phyloP scores from a whole-genome alignment of 208 protist species.

The Trypanosoma rangeli region DNA sequence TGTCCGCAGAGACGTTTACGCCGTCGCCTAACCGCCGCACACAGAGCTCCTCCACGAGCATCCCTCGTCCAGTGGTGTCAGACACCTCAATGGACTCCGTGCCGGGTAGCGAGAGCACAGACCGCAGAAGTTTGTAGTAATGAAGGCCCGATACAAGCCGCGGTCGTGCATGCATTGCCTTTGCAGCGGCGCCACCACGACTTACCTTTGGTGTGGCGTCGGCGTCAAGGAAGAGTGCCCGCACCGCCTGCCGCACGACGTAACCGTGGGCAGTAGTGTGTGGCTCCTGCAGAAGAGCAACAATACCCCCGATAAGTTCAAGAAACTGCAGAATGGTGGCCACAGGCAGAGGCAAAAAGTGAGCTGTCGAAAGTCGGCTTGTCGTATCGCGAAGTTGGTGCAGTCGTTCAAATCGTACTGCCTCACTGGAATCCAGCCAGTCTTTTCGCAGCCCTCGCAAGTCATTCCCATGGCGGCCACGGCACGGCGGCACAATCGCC shows the following conservation, averaged over 20 bases:
- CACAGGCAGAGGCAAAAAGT: constrained; percentile 9
- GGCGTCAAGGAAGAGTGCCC: constrained; percentile 13
- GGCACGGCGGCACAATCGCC: neutral
- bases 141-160: neutral
- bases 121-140: constrained; percentile 22
- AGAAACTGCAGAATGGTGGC: constrained; percentile 15
- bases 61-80: neutral
- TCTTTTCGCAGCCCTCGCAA: neutral
- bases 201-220: neutral
- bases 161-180: too few species aligned
- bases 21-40: constrained; percentile 36
- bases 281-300: neutral
- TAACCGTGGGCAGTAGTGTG: constrained; percentile 25
- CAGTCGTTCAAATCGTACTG: constrained; percentile 25
- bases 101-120: constrained; percentile 18
- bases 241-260: constrained; percentile 20
- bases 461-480: neutral
- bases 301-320: constrained; percentile 17
- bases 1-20: neutral
- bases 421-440: constrained; percentile 4
- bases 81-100: constrained; percentile 11
- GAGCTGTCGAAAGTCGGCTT: constrained; percentile 10
- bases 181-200: neutral
- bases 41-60: constrained; percentile 56
- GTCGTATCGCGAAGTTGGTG: constrained; percentile 32